phyloP scores from a whole-genome alignment of 2,329 filamentous ascomycete species.

The Didymella arachidicola region DNA sequence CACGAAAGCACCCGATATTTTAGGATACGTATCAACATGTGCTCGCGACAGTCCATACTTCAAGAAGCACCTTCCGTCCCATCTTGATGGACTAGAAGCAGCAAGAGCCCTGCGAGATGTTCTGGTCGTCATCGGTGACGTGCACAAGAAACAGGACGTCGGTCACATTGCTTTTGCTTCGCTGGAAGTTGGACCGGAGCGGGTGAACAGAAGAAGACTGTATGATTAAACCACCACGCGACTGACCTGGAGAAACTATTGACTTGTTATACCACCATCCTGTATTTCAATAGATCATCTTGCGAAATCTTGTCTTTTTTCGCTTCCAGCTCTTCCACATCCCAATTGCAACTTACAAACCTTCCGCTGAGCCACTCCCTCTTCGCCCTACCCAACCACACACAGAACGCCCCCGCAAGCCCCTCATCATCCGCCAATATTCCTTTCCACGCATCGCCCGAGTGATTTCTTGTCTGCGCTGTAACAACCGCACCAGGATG shows the following conservation, averaged over 20 bases:
- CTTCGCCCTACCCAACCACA: conserved; percentile 37
- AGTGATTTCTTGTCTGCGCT: conserved; percentile 20
- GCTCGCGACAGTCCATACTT: conserved; percentile 8
- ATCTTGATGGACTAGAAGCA: conserved; percentile 8
- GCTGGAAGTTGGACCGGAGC: neutral
- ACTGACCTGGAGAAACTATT: neutral
- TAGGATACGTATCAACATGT: conserved; percentile 14
- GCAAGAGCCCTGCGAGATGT: conserved; percentile 2
- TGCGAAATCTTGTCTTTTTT: conserved; percentile 16
- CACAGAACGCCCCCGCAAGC: conserved; percentile 36
- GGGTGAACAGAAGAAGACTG: conserved; percentile 1
- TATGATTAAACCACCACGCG: neutral
- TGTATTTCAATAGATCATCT: conserved; percentile 20
- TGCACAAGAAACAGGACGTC: neutral
- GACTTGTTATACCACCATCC: conserved; percentile 14
- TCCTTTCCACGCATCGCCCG: conserved; percentile 14
- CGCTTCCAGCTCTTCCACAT: conserved; percentile 36
- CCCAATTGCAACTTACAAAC: conserved; percentile 38
- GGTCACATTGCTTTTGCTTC: conserved; percentile 15
- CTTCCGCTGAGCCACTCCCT: conserved; percentile 35
- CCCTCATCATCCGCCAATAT: conserved; percentile 33
- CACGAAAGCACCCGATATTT: neutral
- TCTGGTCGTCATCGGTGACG: conserved; percentile 10
- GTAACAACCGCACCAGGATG: conserved; percentile 41
- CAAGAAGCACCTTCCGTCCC: neutral